Evolutionary conservation across 1,284 basidiomycete genomes (phyloP).

Genomic region (Ceratobasidium sp.): DNA sequence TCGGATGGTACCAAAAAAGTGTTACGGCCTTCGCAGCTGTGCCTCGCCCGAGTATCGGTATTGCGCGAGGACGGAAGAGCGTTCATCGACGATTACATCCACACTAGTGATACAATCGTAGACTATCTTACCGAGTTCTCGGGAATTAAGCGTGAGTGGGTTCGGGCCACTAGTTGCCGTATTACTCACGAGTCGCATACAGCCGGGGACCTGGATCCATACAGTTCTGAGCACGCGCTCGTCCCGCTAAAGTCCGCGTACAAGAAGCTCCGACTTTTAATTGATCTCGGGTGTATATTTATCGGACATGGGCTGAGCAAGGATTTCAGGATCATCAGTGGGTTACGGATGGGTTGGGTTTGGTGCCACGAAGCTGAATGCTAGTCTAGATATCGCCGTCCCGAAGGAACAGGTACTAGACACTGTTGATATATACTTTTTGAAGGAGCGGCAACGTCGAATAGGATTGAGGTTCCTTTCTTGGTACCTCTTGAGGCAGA

Average conservation of each 20-base stretch:
- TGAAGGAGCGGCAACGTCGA: slow-evolving; percentile 84
- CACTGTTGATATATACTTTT: slow-evolving; percentile 95
- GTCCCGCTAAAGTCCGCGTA: slow-evolving; percentile 97
- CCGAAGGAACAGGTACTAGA: slow-evolving; percentile 96
- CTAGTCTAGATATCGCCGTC: slow-evolving; percentile 86
- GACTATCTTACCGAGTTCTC: slow-evolving; percentile 98
- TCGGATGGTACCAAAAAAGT: slow-evolving; percentile 96
- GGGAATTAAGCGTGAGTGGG: slow-evolving; percentile 85
- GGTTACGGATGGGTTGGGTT: slow-evolving; percentile 56
- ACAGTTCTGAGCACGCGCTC: slow-evolving; percentile 85
- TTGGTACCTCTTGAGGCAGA: slow-evolving; percentile 91
- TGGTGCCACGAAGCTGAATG: slow-evolving; percentile 15
- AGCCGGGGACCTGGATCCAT: slow-evolving; percentile 94
- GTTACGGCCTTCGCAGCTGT: slow-evolving; percentile 89
- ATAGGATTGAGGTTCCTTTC: slow-evolving; percentile 94
- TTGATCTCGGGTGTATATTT: slow-evolving; percentile 96
- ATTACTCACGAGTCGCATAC: neutral
- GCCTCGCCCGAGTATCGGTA: slow-evolving; percentile 95
- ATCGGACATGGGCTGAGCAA: slow-evolving; percentile 99
- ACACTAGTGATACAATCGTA: slow-evolving; percentile 93
- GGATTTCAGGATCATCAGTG: slow-evolving; percentile 98
- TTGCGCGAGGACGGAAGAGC: slow-evolving; percentile 89
- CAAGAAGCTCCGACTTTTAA: slow-evolving; percentile 95
- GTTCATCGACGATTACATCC: slow-evolving; percentile 98
- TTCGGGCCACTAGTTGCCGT: neutral